Base-by-base conservation (phyloP, 176 grass and related monocot species). In the Raddia guianensis region DNA sequence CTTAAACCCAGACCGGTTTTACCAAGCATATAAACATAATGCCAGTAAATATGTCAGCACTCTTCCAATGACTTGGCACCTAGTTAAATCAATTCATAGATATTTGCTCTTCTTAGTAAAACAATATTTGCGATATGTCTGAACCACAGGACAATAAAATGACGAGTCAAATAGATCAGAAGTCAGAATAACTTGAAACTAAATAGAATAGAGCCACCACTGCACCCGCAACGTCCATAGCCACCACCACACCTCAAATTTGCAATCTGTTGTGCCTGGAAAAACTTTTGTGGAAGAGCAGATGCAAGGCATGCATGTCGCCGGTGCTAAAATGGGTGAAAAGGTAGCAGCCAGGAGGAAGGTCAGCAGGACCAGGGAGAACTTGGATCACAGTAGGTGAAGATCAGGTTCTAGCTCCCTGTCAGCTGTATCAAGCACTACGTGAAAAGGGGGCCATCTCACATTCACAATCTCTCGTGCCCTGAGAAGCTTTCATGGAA, bases 381-480 rank as follows among this genome's bases (percentile, higher is more conserved):
- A 86, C 75, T 42, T 83, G 2, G 86, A 42, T 12, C 90, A 8
- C n/a, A 82, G 0, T 93, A 88, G 33, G 91, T 88, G 32, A 93
- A 93, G 79, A 88, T 88, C 19, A 85, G 88, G 9, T 88, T 93
- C 14, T 88, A 93, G 85, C 90, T 93, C 79, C 91, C 91, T 50
- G 91, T 93, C 59, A 85, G 91, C 18, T 88, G 88, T 8, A 90
- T 93, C 75, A 85, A 85, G 0, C 85, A 88, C 65, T 93, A 47
- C 85, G 85, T 93, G 3, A 40, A 40, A 40, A 40, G 4, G 37
- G 37, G 37, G 3, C 37, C 37, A 40, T 1, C 37, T 40, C 37
- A 40, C 37, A 1, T 40, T 40, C 37, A 40, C 37, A 40, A 40
- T 40, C 37, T 40, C 37, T 40, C 4, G 37, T 40, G 37, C 37